Base-by-base conservation (phyloP, 768 basidiomycete species). In the Suillus subalutaceus region DNA sequence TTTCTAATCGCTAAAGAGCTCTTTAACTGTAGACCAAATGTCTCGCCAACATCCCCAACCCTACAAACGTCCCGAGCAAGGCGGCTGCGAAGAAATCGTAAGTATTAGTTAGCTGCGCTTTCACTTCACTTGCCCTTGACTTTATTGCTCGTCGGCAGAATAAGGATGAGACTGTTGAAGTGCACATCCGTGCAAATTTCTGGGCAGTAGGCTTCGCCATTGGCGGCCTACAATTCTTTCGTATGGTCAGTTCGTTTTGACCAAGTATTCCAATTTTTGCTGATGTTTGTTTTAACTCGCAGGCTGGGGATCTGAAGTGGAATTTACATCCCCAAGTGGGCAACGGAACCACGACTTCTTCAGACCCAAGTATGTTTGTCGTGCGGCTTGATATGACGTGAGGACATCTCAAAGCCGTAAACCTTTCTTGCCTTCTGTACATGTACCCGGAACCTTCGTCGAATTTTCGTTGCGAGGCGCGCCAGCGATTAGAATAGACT, bases 171-270 rank as follows among this genome's bases (percentile, higher is more conserved):
- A 62, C 64, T 18, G 79, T 79, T 35, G 67, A 69, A 46, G 76
- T 75, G 15, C 72, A 70, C 37, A 69, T 79, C 57, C 62, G 68
- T 20, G 68, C 70, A 6, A 72, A 80, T 53, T 63, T 72, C 6
- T 80, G 78, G 78, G 75, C 75, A n/a, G 65, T 77, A 30, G 77
- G 77, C 6, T 50, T 80, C 35, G 60, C 80, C 26, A 68, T 79
- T 35, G 55, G 10, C 6, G 3, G 18, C 2, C 26, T 60, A 20
- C n/a, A 30, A 13, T 41, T 60, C 1, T 18, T 30, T 30, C 26
- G 40, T 4, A 4, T 20, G 40, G 26, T 30, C 10, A 43, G 18
- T 30, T 30, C 12, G 18, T 30, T 20, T 20, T 41, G 10, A 41
- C 16, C 9, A 23, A 16, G 58, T 59, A 41, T 41, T 9, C 4